Evolutionary conservation across 345 rosid genomes (phyloP).

Genomic region (Syzygium aromaticum): DNA sequence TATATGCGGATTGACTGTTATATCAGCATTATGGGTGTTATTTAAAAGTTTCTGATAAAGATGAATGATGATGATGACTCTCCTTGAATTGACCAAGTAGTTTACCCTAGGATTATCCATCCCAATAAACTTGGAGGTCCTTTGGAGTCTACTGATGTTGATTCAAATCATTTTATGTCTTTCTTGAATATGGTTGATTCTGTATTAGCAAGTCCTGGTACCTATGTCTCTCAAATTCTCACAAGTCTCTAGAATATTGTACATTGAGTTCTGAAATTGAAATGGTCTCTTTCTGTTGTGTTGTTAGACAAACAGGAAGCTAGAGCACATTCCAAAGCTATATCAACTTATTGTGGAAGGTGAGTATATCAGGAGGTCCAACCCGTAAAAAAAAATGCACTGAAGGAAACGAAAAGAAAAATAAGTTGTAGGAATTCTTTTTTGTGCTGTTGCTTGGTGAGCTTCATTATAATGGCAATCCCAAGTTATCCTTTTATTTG

Average conservation of each 20-base stretch:
- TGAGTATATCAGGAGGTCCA: constrained; percentile 17
- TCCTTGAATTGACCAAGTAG: background rate
- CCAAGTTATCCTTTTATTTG: background rate
- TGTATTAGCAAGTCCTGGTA: background rate
- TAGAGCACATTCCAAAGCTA: constrained; percentile 68
- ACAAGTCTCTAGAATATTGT: background rate
- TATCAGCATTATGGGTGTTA: background rate
- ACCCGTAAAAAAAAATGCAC: background rate
- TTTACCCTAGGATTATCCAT: background rate
- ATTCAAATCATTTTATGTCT: background rate
- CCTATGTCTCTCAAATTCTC: background rate
- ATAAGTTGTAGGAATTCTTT: background rate
- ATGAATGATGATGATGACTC: background rate
- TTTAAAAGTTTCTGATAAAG: background rate
- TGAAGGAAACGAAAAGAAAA: background rate
- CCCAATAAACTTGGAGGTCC: background rate
- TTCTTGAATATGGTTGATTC: background rate
- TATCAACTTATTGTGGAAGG: constrained; percentile 95
- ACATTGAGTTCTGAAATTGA: background rate
- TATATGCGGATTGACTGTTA: background rate
- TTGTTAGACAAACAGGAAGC: constrained; percentile 85
- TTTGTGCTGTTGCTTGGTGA: background rate
- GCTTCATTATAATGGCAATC: background rate
- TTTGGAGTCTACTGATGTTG: background rate
- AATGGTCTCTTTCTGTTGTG: constrained; percentile 4